Evolutionary conservation across 257 asterid genomes (phyloP), one percentile per base, ranked within the genome.

Genomic region (Solanum pennellii): DNA sequence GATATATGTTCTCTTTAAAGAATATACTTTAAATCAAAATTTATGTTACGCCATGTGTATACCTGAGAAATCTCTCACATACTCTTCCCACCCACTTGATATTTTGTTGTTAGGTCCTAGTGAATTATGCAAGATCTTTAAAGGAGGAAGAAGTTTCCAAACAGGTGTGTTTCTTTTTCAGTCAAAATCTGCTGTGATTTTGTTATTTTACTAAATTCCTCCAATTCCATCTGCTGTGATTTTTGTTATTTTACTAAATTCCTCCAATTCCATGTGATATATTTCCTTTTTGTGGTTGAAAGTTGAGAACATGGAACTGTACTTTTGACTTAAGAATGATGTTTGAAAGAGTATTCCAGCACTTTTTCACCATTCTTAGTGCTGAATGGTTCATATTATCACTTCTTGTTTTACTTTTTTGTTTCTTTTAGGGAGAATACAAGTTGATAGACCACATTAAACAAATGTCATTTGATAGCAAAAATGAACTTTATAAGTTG

Each of bases 91-190:
- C 44, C 45, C 85, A 49, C 85, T 82, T 82, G 71, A 49, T 49
- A 31, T 49, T 76, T 80, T 82, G 69, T 29, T 82, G 44, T 79
- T 91, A 97, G 99, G 96, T 97, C 91, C 94, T 97, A 90, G 99
- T 97, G 89, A 97, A 97, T 88, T 96, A 96, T 89, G 98, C 98
- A 27, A 93, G 99, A 93, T 97, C 99, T 76, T 95, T 97, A n/a
- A 96, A 92, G 91, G 98, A 95, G 86, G 99, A 98, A 18, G 99
- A 96, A 86, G 99, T 97, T 74, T 95, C 95, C 91, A 88, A 86
- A 87, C 91, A 90, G 93, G 93, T 71, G 41, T 20, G 82, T 86
- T 35, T 47, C 85, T 82, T 49, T 49, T n/a, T 52, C 85, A 82
- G 85, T 82, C 59, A 21, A 82, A 10, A 29, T 49, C 41, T 49